Evolutionary conservation across 176 grass and related monocot genomes (phyloP).

Genomic region (Aegilops longissima): DNA sequence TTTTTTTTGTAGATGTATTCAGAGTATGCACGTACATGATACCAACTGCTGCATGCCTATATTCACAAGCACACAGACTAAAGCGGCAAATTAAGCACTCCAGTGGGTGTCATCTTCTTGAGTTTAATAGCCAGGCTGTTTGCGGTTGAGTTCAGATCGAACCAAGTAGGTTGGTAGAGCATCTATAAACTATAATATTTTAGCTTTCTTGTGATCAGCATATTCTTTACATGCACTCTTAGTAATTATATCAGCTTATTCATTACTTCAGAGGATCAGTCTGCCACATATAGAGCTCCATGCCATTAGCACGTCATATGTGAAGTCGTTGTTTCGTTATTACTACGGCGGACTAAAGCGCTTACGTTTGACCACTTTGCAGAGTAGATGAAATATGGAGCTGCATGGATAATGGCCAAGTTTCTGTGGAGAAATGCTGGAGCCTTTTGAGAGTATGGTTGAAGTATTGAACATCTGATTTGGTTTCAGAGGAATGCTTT

Average conservation of each 20-base stretch:
- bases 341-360: not conserved
- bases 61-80: no score
- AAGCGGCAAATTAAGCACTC: no score
- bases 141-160: no score
- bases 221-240: no score
- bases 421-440: not conserved
- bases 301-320: not conserved
- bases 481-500: not conserved
- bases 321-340: not conserved
- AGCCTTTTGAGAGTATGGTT: not conserved
- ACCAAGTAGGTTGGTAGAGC: no score
- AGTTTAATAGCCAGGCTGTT: no score
- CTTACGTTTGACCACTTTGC: not conserved
- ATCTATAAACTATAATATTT: no score
- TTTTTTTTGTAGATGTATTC: no score
- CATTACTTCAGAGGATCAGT: not conserved
- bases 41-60: no score
- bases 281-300: not conserved
- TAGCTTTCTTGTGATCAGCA: no score
- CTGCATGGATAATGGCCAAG: not conserved
- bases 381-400: not conserved
- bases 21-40: no score
- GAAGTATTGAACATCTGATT: not conserved
- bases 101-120: no score
- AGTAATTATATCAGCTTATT: not conserved